A percentile compares a stretch with the other conserved stretches of the same genome.
These are phyloP conservation scores for Vitis amurensis DNA, from an alignment of 164 flowering plant genomes.

Conservation along the genomic window DNA sequence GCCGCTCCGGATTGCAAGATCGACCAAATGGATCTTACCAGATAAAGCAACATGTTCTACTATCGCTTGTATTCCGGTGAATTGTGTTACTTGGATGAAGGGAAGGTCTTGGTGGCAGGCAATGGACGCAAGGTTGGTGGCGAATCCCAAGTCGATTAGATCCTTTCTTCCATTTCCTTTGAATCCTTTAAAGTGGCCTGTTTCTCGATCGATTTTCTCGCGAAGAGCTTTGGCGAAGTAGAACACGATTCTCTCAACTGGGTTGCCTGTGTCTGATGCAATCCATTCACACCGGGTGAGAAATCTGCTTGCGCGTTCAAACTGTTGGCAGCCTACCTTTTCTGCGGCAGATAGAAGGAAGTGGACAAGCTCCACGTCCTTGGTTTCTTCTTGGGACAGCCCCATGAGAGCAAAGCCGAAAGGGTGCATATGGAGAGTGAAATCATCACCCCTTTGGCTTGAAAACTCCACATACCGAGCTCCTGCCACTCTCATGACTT, in stretches of 20 bases:
- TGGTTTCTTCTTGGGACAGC: conserved; percentile 27
- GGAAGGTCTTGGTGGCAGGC: conserved; percentile 21
- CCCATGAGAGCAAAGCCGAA: conserved; percentile 27
- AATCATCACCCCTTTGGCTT: conserved; percentile 15
- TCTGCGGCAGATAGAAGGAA: conserved; percentile 41
- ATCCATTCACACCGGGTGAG: conserved; percentile 24
- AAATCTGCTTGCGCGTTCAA: conserved; percentile 26
- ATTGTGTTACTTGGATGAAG: conserved; percentile 24
- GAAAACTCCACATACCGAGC: conserved; percentile 29
- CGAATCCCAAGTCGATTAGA: conserved; percentile 7
- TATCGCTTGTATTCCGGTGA: conserved; percentile 29
- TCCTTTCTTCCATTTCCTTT: not conserved
- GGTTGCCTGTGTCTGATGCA: conserved; percentile 21
- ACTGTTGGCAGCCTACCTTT: conserved; percentile 25
- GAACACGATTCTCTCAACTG: conserved; percentile 28
- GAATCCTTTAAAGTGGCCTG: conserved; percentile 8
- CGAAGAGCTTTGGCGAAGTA: conserved; percentile 37
- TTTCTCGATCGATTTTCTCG: conserved; percentile 28
- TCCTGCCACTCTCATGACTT: conserved; percentile 35
- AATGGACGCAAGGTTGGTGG: conserved; percentile 1
- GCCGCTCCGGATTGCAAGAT: conserved; percentile 41
- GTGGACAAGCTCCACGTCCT: conserved; percentile 36
- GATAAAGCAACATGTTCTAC: conserved; percentile 17
- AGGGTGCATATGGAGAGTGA: conserved; percentile 25
- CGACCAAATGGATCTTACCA: conserved; percentile 35